Base-by-base conservation (phyloP, 169 alveolate genomes). In the Besnoitia besnoiti region DNA sequence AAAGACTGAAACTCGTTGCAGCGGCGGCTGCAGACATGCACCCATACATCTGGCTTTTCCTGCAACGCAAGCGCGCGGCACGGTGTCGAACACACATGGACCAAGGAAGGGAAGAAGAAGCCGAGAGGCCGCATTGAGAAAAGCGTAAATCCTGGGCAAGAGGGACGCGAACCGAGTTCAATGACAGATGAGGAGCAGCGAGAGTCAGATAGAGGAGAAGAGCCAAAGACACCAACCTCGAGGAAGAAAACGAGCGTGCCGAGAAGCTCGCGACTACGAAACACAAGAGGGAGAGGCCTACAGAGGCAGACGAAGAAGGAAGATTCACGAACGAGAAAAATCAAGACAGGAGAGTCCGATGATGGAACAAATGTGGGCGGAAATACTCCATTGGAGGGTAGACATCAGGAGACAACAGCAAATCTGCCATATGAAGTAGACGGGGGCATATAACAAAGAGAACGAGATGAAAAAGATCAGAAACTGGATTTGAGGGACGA, bases 81-180 rank as follows among this genome's bases (percentile, higher is more conserved):
- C 3, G 24, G 24, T 16, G 67, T 16, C 67, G n/a, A 55, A n/a
- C 24, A 21, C 33, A 16, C 12, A n/a, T 55, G 67, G 67, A 55
- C 67, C 4, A 55, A 55, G 24, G 67, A 55, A 55, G 67, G 67
- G 24, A 55, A 5, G 30, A 55, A 55, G 24, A 21, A 1, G 12
- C 59, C 59, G 59, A 55, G 67, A 55, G 67, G 67, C 67, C 67
- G 67, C 67, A 55, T 55, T 8, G 67, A 55, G n/a, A n/a, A n/a
- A n/a, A n/a, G n/a, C n/a, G n/a, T n/a, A n/a, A n/a, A n/a, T n/a
- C n/a, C n/a, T 55, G 67, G 24, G 27, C 67, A 55, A 5, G 55
- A 10, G 5, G 27, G 12, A 16, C 67, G 67, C 67, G 30, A n/a
- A n/a, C n/a, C n/a, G n/a, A n/a, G n/a, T n/a, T n/a, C n/a, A n/a